These are phyloP conservation scores for Raphidocelis subcapitata DNA, from an alignment of 139 green algal genomes.

Conservation along the genomic window DNA sequence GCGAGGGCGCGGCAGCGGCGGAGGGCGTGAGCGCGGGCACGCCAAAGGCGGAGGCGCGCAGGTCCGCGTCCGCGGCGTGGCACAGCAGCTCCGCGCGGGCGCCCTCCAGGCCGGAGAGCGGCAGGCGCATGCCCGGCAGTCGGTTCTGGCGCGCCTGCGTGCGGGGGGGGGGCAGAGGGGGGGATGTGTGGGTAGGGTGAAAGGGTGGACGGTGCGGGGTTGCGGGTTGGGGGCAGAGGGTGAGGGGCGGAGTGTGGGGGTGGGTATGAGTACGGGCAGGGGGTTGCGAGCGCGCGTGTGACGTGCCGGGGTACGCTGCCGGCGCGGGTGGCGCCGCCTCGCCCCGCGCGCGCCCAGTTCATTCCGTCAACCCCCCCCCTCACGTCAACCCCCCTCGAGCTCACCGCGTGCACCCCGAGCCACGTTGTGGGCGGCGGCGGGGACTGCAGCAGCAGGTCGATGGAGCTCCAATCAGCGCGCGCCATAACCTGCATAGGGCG, in stretches of 20 bases:
- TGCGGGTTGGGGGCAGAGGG: too few relatives aligned
- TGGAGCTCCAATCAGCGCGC: slow-evolving; percentile 18
- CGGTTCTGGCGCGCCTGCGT: slow-evolving; percentile 11
- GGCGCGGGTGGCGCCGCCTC: too few relatives aligned
- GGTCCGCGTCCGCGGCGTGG: slow-evolving; percentile 28
- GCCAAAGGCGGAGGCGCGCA: slow-evolving; percentile 20
- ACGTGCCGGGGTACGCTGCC: too few relatives aligned
- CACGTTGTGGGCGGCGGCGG: slow-evolving; percentile 22
- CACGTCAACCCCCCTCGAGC: too few relatives aligned
- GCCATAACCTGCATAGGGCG: slow-evolving; percentile 16
- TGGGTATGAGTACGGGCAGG: too few relatives aligned
- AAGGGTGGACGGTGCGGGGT: too few relatives aligned
- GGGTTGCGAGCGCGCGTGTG: too few relatives aligned
- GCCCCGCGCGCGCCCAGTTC: too few relatives aligned
- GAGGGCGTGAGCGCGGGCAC: not conserved
- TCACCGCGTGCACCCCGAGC: slow-evolving; percentile 17
- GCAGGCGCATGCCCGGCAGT: slow-evolving; percentile 15
- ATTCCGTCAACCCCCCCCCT: too few relatives aligned
- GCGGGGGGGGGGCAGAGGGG: not conserved
- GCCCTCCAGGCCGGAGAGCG: slow-evolving; percentile 23
- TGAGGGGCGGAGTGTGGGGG: too few relatives aligned
- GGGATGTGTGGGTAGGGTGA: too few relatives aligned
- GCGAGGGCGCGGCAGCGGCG: too few relatives aligned
- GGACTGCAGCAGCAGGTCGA: slow-evolving; percentile 16
- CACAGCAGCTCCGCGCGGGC: slow-evolving; percentile 10